phyloP scores from a whole-genome alignment of 208 protist genomes.

The Acanthamoeba healyi region DNA sequence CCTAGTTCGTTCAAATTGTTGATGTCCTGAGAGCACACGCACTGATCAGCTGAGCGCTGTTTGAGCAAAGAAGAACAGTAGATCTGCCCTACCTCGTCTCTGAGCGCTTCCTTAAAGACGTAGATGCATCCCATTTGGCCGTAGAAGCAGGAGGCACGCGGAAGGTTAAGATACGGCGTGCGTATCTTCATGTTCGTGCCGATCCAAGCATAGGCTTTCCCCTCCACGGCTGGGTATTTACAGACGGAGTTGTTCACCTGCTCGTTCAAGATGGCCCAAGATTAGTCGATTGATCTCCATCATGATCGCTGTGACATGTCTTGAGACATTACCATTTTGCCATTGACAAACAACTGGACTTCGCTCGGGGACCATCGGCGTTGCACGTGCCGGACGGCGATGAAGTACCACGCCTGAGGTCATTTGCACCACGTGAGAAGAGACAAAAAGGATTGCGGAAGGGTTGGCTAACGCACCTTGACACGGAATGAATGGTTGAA shows the following conservation, averaged over 20 bases:
- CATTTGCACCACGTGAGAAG: too few species aligned
- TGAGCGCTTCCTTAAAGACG: conserved; percentile 26
- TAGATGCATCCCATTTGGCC: conserved; percentile 39
- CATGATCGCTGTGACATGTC: not conserved
- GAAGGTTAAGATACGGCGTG: not conserved
- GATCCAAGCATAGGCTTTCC: not conserved
- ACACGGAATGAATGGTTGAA: conserved; percentile 15
- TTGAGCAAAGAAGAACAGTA: not conserved
- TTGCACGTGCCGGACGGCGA: not conserved
- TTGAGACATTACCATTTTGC: not conserved
- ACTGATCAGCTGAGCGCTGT: not conserved
- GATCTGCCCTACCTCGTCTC: not conserved
- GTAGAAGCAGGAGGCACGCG: conserved; percentile 11
- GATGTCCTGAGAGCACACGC: not conserved
- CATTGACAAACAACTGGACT: conserved; percentile 27
- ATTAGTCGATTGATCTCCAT: too few species aligned
- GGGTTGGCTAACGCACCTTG: not conserved
- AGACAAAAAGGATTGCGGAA: too few species aligned
- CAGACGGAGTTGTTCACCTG: conserved; percentile 7
- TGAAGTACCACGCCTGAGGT: not conserved
- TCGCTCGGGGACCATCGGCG: conserved; percentile 7
- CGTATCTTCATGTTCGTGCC: conserved; percentile 16
- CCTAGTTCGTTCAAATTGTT: not conserved
- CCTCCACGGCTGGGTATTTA: not conserved
- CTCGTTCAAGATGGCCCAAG: not conserved